Evolutionary conservation across 2,329 filamentous ascomycete species (phyloP).

Genomic region (Drechmeria coniospora): DNA sequence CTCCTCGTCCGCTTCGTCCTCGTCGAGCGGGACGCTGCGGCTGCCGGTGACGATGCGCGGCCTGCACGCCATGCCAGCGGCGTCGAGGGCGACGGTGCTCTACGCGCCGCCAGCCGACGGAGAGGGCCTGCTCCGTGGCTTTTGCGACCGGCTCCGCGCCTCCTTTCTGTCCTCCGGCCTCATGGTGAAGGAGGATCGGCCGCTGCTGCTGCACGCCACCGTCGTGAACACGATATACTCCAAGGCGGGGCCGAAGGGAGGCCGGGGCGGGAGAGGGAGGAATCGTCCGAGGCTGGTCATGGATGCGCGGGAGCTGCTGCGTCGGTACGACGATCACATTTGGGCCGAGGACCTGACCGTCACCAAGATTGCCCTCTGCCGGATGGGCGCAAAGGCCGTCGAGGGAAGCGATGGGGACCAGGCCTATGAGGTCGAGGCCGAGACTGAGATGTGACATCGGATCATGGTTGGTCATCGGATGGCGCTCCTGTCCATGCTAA

Average conservation of each 20-base stretch:
- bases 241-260: constrained; percentile 17
- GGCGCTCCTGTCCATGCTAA: not conserved
- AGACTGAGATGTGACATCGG: constrained; percentile 27
- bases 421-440: constrained; percentile 37
- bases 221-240: constrained; percentile 76
- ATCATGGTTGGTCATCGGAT: not conserved
- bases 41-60: constrained; percentile 23
- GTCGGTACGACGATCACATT: constrained; percentile 44
- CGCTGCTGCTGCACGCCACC: constrained; percentile 68
- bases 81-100: constrained; percentile 43
- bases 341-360: constrained; percentile 58
- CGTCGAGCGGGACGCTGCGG: too few species aligned
- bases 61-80: constrained; percentile 44
- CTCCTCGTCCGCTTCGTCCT: not conserved
- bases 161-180: constrained; percentile 40
- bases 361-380: constrained; percentile 63
- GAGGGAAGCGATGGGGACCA: constrained; percentile 33
- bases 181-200: constrained; percentile 43
- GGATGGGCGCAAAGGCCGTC: constrained; percentile 67
- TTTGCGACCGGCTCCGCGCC: constrained; percentile 40
- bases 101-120: constrained; percentile 47
- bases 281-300: constrained; percentile 32
- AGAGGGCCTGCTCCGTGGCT: constrained; percentile 32
- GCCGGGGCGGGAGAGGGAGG: constrained; percentile 19
- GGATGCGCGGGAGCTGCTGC: constrained; percentile 40